Percentiles rank a stretch among this genome's conserved stretches.
These are phyloP conservation scores for Tylopilus felleus DNA, from an alignment of 768 basidiomycete genomes.

Conservation along the genomic window DNA sequence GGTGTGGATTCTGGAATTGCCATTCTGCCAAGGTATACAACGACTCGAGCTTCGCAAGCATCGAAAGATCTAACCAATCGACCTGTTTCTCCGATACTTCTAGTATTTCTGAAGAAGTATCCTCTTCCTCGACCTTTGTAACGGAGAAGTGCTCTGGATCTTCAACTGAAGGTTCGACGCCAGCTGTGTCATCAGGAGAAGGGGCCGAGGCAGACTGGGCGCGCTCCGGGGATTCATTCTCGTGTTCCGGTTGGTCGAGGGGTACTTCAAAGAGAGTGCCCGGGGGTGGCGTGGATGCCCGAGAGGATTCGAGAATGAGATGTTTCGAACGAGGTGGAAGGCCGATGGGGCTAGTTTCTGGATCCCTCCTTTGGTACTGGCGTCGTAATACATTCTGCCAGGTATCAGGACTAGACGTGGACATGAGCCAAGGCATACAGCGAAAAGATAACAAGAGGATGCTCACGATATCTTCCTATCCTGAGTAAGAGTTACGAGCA, in stretches of 20 bases:
- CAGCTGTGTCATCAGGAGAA: slow-evolving; percentile 3
- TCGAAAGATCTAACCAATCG: slow-evolving; percentile 70
- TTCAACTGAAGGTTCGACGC: neutral
- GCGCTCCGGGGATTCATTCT: slow-evolving; percentile 15
- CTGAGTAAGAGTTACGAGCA: slow-evolving; percentile 72
- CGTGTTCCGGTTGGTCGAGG: slow-evolving; percentile 4
- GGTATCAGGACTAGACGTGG: slow-evolving; percentile 54
- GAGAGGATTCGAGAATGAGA: slow-evolving; percentile 25
- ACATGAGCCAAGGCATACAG: slow-evolving; percentile 16
- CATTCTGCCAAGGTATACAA: slow-evolving; percentile 75
- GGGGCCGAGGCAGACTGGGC: neutral
- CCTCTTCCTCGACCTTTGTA: slow-evolving; percentile 25
- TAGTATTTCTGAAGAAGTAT: slow-evolving; percentile 11
- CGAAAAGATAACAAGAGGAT: slow-evolving; percentile 11
- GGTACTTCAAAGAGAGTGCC: slow-evolving; percentile 6
- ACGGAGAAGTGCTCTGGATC: neutral
- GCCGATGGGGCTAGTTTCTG: slow-evolving; percentile 69
- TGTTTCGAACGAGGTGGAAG: slow-evolving; percentile 35
- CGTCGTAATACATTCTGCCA: slow-evolving; percentile 78
- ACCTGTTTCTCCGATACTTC: slow-evolving; percentile 40
- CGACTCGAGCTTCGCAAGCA: slow-evolving; percentile 71
- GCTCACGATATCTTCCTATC: slow-evolving; percentile 78
- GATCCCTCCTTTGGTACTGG: slow-evolving; percentile 73
- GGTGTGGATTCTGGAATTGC: slow-evolving; percentile 79
- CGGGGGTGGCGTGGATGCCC: slow-evolving; percentile 28